phyloP scores from a whole-genome alignment of 2,329 filamentous ascomycete genomes.

The Fusarium albidum region DNA sequence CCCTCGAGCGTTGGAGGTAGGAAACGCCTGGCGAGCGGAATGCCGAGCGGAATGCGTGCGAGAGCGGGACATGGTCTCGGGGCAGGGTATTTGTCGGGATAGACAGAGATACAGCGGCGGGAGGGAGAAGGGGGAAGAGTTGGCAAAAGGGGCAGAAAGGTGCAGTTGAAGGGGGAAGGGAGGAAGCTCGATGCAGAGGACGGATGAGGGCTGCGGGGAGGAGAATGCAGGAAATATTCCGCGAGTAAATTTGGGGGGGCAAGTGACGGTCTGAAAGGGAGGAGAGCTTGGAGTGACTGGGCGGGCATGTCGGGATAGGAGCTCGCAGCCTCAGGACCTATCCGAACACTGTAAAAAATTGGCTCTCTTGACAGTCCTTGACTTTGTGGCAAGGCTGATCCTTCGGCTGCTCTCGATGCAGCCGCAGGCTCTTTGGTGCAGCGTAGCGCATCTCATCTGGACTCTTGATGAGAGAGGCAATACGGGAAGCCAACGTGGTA shows the following conservation, averaged over 20 bases:
- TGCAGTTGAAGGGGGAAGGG: neutral
- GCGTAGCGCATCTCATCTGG: conserved; percentile 1
- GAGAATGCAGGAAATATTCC: conserved; percentile 12
- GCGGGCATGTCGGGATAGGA: conserved; percentile 8
- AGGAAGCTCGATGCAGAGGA: conserved; percentile 1
- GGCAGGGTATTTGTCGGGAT: neutral
- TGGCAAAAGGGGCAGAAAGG: conserved; percentile 1
- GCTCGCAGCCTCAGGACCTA: conserved; percentile 3
- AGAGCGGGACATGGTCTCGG: conserved; percentile 11
- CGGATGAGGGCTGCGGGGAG: conserved; percentile 13
- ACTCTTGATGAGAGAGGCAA: conserved; percentile 5
- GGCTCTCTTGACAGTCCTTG: conserved; percentile 1
- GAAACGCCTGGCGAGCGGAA: conserved; percentile 10
- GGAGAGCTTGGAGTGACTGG: conserved; percentile 17
- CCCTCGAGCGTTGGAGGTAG: conserved; percentile 14
- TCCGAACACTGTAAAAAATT: conserved; percentile 8
- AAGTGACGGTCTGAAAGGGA: conserved; percentile 9
- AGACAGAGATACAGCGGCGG: neutral
- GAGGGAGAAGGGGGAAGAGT: neutral
- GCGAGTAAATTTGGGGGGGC: conserved; percentile 4
- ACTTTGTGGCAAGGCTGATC: neutral
- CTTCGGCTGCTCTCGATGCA: neutral
- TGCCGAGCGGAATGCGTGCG: conserved; percentile 4
- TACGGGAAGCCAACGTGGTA: conserved; percentile 5
- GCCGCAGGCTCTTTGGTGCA: conserved; percentile 1